Conservation (phyloP, 2,329 filamentous ascomycete genomes). For the Allantophomopsis lycopodina region DNA sequence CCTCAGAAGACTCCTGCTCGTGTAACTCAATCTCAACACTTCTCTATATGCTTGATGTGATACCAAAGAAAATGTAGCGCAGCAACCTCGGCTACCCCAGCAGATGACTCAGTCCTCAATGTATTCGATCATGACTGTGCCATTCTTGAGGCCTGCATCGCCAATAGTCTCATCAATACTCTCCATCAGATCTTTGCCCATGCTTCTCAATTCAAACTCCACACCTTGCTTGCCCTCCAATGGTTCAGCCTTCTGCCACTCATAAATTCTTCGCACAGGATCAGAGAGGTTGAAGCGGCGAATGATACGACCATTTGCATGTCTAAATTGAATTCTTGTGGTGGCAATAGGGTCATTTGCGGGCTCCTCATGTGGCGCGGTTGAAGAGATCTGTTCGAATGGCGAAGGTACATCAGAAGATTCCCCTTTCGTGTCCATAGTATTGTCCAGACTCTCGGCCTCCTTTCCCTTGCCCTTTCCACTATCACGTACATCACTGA, state of each 20-base stretch:
- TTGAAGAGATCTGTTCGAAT: conserved; percentile 61
- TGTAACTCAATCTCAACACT: background rate
- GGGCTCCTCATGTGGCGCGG: conserved; percentile 67
- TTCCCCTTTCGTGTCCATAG: conserved; percentile 17
- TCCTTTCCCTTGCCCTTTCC: conserved; percentile 40
- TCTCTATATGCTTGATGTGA: background rate
- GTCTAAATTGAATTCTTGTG: conserved; percentile 86
- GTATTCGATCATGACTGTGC: conserved; percentile 92
- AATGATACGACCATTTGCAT: conserved; percentile 73
- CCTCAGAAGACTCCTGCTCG: background rate
- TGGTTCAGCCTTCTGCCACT: conserved; percentile 89
- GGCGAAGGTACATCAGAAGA: conserved; percentile 19
- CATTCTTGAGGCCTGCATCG: conserved; percentile 78
- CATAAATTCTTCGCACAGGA: conserved; percentile 70
- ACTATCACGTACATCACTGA: conserved; percentile 33
- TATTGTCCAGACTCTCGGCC: conserved; percentile 23
- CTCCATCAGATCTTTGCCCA: conserved; percentile 78
- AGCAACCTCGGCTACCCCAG: background rate
- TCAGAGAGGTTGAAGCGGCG: conserved; percentile 72
- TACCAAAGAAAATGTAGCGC: background rate
- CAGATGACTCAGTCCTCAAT: conserved; percentile 30
- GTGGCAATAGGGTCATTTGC: conserved; percentile 53
- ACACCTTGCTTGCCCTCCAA: conserved; percentile 66
- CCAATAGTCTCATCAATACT: conserved; percentile 60
- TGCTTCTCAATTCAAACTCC: conserved; percentile 76